Conservation (phyloP, 78 protist species). For the Chrysochromulina parva region DNA sequence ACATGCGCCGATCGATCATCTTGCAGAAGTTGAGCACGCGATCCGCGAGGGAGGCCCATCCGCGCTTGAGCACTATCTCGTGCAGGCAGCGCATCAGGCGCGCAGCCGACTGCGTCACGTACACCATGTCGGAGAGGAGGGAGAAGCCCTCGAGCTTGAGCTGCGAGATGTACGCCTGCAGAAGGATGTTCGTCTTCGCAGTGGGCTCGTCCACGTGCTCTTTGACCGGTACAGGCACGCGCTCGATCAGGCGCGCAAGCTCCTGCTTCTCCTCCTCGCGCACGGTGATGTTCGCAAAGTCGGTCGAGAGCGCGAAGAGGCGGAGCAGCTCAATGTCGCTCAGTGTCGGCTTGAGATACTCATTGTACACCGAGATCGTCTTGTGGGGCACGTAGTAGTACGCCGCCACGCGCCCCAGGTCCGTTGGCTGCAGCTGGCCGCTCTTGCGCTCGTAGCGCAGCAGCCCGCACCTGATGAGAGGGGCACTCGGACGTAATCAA, state of each 20-base stretch:
- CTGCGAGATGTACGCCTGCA: constrained; percentile 96
- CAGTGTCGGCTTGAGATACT: constrained; percentile 83
- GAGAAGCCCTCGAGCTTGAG: constrained; percentile 94
- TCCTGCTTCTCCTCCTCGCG: constrained; percentile 96
- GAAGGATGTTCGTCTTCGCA: constrained; percentile 91
- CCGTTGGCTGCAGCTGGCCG: constrained; percentile 82
- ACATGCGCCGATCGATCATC: constrained; percentile 91
- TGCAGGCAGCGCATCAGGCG: constrained; percentile 93
- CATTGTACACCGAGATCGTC: constrained; percentile 80
- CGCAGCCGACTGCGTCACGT: constrained; percentile 95
- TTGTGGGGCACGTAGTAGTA: constrained; percentile 90
- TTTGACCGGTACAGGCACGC: constrained; percentile 95
- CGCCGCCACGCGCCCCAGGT: constrained; percentile 96
- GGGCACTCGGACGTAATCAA: too few relatives aligned
- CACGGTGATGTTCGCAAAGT: constrained; percentile 88
- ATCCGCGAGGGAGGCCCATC: constrained; percentile 94
- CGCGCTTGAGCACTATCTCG: constrained; percentile 87
- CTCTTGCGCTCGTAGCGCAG: constrained; percentile 88
- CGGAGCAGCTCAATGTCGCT: constrained; percentile 92
- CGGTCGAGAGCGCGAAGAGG: constrained; percentile 69
- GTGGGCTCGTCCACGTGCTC: constrained; percentile 76
- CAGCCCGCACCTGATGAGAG: constrained; percentile 79
- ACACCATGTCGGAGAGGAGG: constrained; percentile 95
- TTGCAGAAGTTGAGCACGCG: constrained; percentile 75
- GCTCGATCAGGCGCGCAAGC: constrained; percentile 84